phyloP scores from a whole-genome alignment of 179 eudicot species.

The Beta macrorhiza region DNA sequence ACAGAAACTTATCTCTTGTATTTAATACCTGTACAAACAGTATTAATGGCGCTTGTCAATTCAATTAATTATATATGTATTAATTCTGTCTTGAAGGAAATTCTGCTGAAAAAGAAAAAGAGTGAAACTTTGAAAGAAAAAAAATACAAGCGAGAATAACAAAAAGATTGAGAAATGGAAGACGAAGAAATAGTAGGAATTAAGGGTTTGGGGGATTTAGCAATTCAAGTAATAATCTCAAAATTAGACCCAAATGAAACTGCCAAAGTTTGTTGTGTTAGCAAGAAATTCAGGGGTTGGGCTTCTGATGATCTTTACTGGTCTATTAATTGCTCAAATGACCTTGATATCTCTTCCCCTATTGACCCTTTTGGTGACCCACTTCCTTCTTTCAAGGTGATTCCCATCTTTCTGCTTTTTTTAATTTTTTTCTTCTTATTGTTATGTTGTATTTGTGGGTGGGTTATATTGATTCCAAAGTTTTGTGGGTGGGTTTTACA shows the following conservation, averaged over 20 bases:
- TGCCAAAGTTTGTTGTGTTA: constrained; percentile 47
- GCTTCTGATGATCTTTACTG: constrained; percentile 66
- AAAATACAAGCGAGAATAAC: neutral
- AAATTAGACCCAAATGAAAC: constrained; percentile 52
- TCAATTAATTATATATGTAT: too few relatives aligned
- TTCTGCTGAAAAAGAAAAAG: neutral
- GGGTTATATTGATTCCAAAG: neutral
- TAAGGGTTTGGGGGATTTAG: constrained; percentile 53
- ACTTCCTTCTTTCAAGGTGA: constrained; percentile 62
- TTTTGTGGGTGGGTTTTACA: constrained; percentile 7
- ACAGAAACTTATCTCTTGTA: too few relatives aligned
- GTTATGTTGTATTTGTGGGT: too few relatives aligned
- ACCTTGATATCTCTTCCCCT: constrained; percentile 58
- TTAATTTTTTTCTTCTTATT: neutral
- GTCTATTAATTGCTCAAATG: constrained; percentile 50
- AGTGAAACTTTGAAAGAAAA: neutral
- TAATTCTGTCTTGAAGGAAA: too few relatives aligned
- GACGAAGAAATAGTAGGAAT: constrained; percentile 20
- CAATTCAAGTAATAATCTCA: constrained; percentile 48
- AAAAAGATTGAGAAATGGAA: neutral
- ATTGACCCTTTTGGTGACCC: constrained; percentile 55
- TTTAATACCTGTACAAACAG: too few relatives aligned
- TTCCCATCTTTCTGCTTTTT: neutral
- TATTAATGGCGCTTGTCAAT: too few relatives aligned
- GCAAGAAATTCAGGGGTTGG: constrained; percentile 43